Evolutionary conservation across 1,284 basidiomycete genomes (phyloP), one percentile per base, ranked within the genome.

Genomic region (Puccinia polysora): DNA sequence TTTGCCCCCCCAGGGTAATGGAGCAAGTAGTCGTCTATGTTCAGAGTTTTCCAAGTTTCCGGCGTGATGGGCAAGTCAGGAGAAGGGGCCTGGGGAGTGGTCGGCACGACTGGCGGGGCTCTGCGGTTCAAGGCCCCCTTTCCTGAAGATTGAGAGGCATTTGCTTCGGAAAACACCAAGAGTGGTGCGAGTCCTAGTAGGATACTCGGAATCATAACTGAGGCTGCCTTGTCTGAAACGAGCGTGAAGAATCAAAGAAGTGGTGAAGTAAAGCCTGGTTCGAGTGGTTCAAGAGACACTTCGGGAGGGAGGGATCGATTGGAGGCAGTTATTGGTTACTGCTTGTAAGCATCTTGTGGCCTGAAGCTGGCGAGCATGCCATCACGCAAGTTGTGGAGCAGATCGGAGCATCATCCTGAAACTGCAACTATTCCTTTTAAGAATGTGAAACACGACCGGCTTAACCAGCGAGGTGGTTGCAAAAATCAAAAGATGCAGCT

Each of bases 11-110:
- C 58, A 23, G 58, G 69, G 53, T 71, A 71, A 38, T 53, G 20
- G 3, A 25, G 5, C n/a, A 71, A 49, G 38, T 71, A 71, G 20
- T 71, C 43, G 50, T 71, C 69, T 25, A 71, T 36, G 18, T 63
- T 59, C 8, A 71, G 36, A 28, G 34, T 40, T 1, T 62, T 55
- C 69, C 69, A 71, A 23, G 69, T 71, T 18, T 71, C 47, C 10
- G 58, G 34, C 32, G 49, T 45, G 32, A 71, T 34, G 23, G 69
- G 69, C 25, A 71, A 49, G 20, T 40, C 36, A 28, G 36, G 38
- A 47, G 55, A 43, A 38, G 47, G 59, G 25, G 47, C 63, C 18
- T 40, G n/a, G 34, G 40, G 56, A 59, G 20, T 25, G 58, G 40
- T n/a, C n/a, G n/a, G 20, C 38, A 38, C 58, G 40, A 45, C 32